Conservation (phyloP, 2,329 filamentous ascomycete genomes). For the Diaporthe sp. region DNA sequence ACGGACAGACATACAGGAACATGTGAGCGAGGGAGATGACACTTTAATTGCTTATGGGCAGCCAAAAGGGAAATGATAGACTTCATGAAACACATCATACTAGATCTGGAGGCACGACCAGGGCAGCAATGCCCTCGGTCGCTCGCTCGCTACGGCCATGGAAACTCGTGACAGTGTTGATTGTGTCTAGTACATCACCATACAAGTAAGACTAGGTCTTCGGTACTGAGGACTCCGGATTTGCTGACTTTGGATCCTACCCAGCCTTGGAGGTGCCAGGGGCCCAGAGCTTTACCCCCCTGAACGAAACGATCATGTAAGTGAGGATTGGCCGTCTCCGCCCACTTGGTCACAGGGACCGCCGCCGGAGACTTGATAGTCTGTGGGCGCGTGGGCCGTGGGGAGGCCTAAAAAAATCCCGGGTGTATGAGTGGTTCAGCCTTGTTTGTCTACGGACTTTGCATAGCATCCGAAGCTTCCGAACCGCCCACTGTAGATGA, state of each 20-base stretch:
- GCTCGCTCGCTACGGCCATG: background rate
- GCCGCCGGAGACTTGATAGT: background rate
- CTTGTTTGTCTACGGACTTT: conserved; percentile 11
- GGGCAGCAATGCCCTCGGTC: background rate
- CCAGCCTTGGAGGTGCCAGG: background rate
- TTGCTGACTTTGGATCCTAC: background rate
- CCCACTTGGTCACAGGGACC: background rate
- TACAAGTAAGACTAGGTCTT: background rate
- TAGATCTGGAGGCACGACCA: too few relatives aligned
- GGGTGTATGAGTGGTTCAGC: conserved; percentile 22
- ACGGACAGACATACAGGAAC: background rate
- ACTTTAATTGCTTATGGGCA: conserved; percentile 24
- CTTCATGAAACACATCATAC: conserved; percentile 8
- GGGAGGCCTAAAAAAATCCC: background rate
- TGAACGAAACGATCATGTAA: background rate
- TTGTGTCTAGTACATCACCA: background rate
- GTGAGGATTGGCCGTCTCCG: conserved; percentile 11
- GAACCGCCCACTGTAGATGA: background rate
- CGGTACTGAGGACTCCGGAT: background rate
- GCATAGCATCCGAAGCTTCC: conserved; percentile 25
- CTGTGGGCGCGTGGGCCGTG: conserved; percentile 6
- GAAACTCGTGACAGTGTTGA: background rate
- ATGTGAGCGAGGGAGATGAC: conserved; percentile 13
- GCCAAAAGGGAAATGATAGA: conserved; percentile 32
- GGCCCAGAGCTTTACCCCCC: background rate